phyloP scores from a whole-genome alignment of 352 stramenopile species.

The Phytophthora ohioensis region DNA sequence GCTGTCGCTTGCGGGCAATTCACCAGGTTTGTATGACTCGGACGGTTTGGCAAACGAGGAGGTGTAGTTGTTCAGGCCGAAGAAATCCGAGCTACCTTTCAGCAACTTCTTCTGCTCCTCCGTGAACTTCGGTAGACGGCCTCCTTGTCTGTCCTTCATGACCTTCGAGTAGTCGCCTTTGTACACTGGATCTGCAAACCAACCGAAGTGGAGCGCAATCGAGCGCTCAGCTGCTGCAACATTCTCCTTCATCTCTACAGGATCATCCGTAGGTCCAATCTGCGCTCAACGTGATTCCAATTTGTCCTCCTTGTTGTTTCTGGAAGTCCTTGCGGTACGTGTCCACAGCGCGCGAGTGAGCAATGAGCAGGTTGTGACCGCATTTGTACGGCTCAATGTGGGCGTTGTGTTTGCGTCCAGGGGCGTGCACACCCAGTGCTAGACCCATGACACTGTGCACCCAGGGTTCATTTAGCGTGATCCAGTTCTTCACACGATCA shows the following conservation, averaged over 20 bases:
- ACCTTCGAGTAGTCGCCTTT: conserved; percentile 93
- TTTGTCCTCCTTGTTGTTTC: conserved; percentile 65
- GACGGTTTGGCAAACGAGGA: conserved; percentile 57
- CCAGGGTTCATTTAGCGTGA: conserved; percentile 95
- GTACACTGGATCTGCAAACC: conserved; percentile 94
- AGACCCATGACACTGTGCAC: conserved; percentile 90
- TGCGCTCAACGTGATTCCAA: conserved; percentile 93
- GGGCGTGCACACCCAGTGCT: conserved; percentile 86
- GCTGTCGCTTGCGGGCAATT: conserved; percentile 20
- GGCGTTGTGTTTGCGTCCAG: conserved; percentile 54
- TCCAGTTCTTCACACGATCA: conserved; percentile 93
- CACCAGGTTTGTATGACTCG: conserved; percentile 41
- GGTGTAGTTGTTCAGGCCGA: conserved; percentile 96
- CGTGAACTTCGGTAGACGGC: conserved; percentile 91
- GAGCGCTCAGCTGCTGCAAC: conserved; percentile 75
- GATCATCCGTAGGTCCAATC: conserved; percentile 76
- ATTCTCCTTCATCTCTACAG: conserved; percentile 64
- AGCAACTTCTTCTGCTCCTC: conserved; percentile 81
- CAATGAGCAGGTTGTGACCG: conserved; percentile 91
- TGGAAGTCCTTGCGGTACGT: conserved; percentile 90
- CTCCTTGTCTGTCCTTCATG: conserved; percentile 87
- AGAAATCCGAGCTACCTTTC: conserved; percentile 91
- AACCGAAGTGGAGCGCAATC: conserved; percentile 91
- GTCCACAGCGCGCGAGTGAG: conserved; percentile 86
- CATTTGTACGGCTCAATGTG: conserved; percentile 85